Evolutionary conservation across 2,329 filamentous ascomycete genomes (phyloP), one percentile per base, ranked within the genome.

Genomic region (Hymenoscyphus salicellus): DNA sequence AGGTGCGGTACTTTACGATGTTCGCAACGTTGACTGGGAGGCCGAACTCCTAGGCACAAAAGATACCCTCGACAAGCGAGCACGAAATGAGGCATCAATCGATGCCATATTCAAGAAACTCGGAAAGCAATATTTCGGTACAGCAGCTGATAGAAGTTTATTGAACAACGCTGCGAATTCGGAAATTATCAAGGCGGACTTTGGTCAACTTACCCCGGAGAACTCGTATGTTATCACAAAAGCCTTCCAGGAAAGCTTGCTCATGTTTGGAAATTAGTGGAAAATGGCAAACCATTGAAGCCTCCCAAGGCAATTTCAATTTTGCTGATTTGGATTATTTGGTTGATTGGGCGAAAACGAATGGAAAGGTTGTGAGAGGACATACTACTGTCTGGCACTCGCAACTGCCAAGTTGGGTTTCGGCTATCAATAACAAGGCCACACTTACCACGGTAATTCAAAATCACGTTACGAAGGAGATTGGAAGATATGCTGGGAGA

Each of bases 321-420:
- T 65, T 65, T 33, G 56, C 28, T 16, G 58, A 58, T 26, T 33
- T 63, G n/a, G 64, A 65, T 52, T 58, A 36, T 26, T 52, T 65
- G 16, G 64, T 65, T 17, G 60, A 63, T 58, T 65, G 57, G 57
- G 86, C 85, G 14, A 73, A 73, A 1, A 66, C 74, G 61, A 86
- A 88, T 75, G 80, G 80, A 74, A 83, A 86, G 77, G 76, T 82
- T 5, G 77, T 88, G 68, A 84, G 87, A 67, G 87, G 87, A 6
- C 87, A 90, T 77, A 89, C 86, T 1, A 83, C 88, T 5, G 79
- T 88, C 61, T 89, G 86, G 87, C 83, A 89, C 78, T 81, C 78
- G 43, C 83, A 85, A 76, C 78, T 85, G 23, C 80, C 82, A 3
- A 73, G 76, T 52, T 89, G 85, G 85, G 87, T 90, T 63, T 79